Conservation (phyloP, 345 rosid species). For the Turritis glabra region DNA sequence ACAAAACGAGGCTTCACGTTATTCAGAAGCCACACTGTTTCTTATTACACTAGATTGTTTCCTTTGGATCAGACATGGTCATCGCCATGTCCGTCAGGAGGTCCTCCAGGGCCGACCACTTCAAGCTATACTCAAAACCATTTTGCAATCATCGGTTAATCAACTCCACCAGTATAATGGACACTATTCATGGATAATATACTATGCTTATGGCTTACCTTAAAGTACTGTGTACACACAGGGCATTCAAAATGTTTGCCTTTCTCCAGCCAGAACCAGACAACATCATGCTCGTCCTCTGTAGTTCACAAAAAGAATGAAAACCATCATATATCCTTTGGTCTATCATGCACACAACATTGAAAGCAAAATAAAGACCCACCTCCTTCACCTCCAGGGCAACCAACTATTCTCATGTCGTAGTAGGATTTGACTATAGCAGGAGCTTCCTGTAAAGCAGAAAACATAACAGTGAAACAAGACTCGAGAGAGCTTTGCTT, state of each 20-base stretch:
- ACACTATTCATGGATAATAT: background rate
- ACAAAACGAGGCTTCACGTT: background rate
- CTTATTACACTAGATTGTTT: background rate
- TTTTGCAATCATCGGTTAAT: background rate
- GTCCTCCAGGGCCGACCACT: slow-evolving; percentile 83
- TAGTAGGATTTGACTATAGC: slow-evolving; percentile 3
- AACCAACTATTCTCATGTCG: slow-evolving; percentile 9
- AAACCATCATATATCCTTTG: background rate
- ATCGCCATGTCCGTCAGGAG: slow-evolving; percentile 67
- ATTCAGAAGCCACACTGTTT: slow-evolving; percentile 11
- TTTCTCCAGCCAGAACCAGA: slow-evolving; percentile 92
- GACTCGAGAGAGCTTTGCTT: background rate
- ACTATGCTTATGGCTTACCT: slow-evolving; percentile 43
- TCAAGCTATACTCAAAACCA: slow-evolving; percentile 47
- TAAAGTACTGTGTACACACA: slow-evolving; percentile 72
- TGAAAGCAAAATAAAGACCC: background rate
- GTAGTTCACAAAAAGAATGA: slow-evolving; percentile 4
- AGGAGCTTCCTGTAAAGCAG: background rate
- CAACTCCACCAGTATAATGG: background rate
- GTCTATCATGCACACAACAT: background rate
- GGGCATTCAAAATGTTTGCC: slow-evolving; percentile 75
- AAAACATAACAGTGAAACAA: background rate
- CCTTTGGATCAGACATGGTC: slow-evolving; percentile 37
- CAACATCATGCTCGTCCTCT: slow-evolving; percentile 92
- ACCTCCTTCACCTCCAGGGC: slow-evolving; percentile 15